Percentiles rank a stretch among this genome's conserved stretches.
phyloP scores from a whole-genome alignment of 306 rosid genomes.

The Cicer chorassanicum region DNA sequence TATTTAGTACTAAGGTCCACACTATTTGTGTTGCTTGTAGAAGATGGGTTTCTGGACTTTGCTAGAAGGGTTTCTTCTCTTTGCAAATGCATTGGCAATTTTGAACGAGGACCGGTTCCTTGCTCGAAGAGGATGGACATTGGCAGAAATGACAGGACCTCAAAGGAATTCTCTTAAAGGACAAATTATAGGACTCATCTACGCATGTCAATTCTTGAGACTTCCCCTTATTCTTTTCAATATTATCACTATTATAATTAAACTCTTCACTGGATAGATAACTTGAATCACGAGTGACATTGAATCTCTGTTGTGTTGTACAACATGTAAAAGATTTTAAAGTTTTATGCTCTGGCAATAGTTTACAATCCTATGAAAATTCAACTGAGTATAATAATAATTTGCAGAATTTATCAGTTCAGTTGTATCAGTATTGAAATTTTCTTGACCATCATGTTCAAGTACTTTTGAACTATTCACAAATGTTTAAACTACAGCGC shows the following conservation, averaged over 20 bases:
- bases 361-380: background rate
- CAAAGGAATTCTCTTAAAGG: constrained; percentile 67
- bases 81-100: constrained; percentile 80
- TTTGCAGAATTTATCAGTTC: constrained; percentile 17
- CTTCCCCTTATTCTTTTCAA: constrained; percentile 73
- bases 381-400: constrained; percentile 7
- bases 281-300: constrained; percentile 24
- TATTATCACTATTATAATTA: constrained; percentile 52
- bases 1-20: constrained; percentile 18
- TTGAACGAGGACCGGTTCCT: constrained; percentile 90
- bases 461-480: constrained; percentile 8
- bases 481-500: background rate
- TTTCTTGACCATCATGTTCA: background rate
- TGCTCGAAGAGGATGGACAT: constrained; percentile 81
- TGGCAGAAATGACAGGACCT: constrained; percentile 61
- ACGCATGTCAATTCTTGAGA: constrained; percentile 78
- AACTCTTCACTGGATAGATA: constrained; percentile 72
- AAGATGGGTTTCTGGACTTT: constrained; percentile 78
- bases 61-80: constrained; percentile 70
- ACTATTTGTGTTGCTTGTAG: constrained; percentile 38
- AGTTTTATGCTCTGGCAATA: constrained; percentile 5
- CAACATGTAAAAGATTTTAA: constrained; percentile 14
- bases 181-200: constrained; percentile 69
- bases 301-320: constrained; percentile 21
- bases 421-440: background rate